These are phyloP conservation scores for Triglochin maritima DNA, from an alignment of 106 monocot species.

Conservation along the genomic window DNA sequence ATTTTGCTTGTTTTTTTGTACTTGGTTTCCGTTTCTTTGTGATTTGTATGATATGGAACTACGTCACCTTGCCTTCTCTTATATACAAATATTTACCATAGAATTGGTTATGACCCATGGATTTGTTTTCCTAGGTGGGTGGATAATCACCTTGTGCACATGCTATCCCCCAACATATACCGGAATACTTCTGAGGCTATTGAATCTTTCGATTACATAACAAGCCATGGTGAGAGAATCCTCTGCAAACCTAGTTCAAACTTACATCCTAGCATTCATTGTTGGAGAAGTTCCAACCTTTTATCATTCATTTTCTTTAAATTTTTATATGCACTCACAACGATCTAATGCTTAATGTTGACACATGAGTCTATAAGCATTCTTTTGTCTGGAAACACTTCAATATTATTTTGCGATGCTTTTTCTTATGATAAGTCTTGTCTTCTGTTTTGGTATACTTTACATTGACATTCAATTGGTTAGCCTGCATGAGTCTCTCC, in stretches of 20 bases:
- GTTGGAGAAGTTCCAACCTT: neutral
- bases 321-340: neutral
- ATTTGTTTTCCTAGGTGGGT: slow-evolving; percentile 55
- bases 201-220: slow-evolving; percentile 89
- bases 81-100: neutral
- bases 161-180: slow-evolving; percentile 91
- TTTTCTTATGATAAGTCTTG: too few relatives aligned
- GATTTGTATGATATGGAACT: neutral
- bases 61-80: neutral
- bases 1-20: neutral
- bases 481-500: too few relatives aligned
- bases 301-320: neutral
- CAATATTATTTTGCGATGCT: too few relatives aligned
- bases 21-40: neutral
- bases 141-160: slow-evolving; percentile 81
- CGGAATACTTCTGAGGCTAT: slow-evolving; percentile 72
- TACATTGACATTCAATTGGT: too few relatives aligned
- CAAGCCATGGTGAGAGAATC: slow-evolving; percentile 52
- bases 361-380: too few relatives aligned
- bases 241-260: neutral
- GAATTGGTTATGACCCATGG: neutral
- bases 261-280: too few relatives aligned
- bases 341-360: too few relatives aligned
- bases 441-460: too few relatives aligned
- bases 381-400: too few relatives aligned